These are phyloP conservation scores for Byssothecium circinans DNA, from an alignment of 2,329 filamentous ascomycete species.

Conservation along the genomic window DNA sequence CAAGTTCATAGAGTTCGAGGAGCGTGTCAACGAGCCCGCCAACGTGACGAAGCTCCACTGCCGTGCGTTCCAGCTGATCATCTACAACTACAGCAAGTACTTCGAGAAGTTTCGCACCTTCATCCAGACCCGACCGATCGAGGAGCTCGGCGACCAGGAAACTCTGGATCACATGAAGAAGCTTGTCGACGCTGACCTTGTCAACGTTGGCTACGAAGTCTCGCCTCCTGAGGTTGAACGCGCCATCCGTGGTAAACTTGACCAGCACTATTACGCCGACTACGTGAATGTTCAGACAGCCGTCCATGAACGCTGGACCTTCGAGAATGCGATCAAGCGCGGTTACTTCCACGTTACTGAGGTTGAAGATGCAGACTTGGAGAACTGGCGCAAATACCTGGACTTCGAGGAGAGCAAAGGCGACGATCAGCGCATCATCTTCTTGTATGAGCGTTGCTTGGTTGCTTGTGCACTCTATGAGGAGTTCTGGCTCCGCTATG, in stretches of 20 bases:
- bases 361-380: slow-evolving; percentile 79
- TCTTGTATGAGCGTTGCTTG: slow-evolving; percentile 90
- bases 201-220: slow-evolving; percentile 50
- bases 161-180: slow-evolving; percentile 67
- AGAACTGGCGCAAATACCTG: slow-evolving; percentile 93
- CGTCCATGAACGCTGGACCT: slow-evolving; percentile 91
- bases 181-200: slow-evolving; percentile 69
- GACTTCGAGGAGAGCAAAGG: slow-evolving; percentile 92
- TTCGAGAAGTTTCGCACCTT: slow-evolving; percentile 86
- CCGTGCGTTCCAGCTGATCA: slow-evolving; percentile 83
- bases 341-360: slow-evolving; percentile 97
- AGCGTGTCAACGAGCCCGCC: slow-evolving; percentile 60
- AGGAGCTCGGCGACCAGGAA: slow-evolving; percentile 71
- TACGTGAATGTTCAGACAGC: slow-evolving; percentile 83
- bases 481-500: slow-evolving; percentile 98
- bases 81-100: slow-evolving; percentile 94
- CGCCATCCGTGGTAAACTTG: slow-evolving; percentile 77
- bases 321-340: slow-evolving; percentile 90
- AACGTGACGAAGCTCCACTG: slow-evolving; percentile 82
- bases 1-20: slow-evolving; percentile 97
- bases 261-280: slow-evolving; percentile 76
- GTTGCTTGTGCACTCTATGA: slow-evolving; percentile 94
- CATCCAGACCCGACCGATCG: slow-evolving; percentile 68
- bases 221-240: slow-evolving; percentile 79
- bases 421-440: slow-evolving; percentile 71